Percentiles rank a stretch among this genome's conserved stretches.
Conservation (phyloP, 768 basidiomycete species). For the Termitomyces sp. region DNA sequence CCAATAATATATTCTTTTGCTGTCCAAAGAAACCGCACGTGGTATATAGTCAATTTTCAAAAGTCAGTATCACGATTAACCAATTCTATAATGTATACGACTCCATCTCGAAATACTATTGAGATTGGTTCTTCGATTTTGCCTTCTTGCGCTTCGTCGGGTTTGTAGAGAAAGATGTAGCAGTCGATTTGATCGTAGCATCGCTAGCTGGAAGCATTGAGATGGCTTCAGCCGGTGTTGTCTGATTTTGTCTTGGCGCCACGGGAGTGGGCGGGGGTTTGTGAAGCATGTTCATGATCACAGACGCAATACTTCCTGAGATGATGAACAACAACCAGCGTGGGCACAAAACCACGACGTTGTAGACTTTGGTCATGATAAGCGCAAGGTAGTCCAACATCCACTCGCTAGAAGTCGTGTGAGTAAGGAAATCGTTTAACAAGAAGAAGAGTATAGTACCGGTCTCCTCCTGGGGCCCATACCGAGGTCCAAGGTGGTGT, state of each 20-base stretch:
- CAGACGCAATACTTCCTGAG: conserved; percentile 62
- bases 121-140: conserved; percentile 5
- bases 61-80: background rate
- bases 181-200: background rate
- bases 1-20: too few species aligned
- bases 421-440: background rate
- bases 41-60: background rate
- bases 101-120: background rate
- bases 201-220: background rate
- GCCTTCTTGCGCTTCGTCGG: conserved; percentile 12
- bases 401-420: conserved; percentile 46
- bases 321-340: conserved; percentile 64
- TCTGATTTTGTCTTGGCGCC: background rate
- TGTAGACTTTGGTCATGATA: conserved; percentile 45
- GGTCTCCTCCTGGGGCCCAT: conserved; percentile 72
- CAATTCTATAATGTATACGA: background rate
- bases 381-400: conserved; percentile 56
- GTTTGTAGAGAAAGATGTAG: conserved; percentile 5
- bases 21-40: background rate
- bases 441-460: conserved; percentile 32
- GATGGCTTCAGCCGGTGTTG: background rate
- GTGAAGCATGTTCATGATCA: conserved; percentile 65
- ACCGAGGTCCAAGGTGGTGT: conserved; percentile 63
- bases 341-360: conserved; percentile 49
- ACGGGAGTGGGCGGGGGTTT: conserved; percentile 10